Evolutionary conservation across 2,329 filamentous ascomycete species (phyloP).

Genomic region (Escovopsis sp.): DNA sequence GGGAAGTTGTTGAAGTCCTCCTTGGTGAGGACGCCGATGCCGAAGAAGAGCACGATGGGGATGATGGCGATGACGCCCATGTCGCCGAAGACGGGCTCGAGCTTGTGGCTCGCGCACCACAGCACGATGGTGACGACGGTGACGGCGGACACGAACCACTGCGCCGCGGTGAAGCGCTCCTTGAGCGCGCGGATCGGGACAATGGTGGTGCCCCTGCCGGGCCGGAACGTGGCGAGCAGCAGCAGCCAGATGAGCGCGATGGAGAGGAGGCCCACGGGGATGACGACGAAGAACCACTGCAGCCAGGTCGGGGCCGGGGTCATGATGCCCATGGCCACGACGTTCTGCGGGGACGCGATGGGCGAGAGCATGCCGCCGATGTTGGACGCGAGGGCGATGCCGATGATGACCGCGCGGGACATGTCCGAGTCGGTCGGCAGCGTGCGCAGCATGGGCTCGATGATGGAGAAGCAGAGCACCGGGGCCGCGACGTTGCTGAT

Average conservation of each 20-base stretch:
- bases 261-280: slow-evolving; percentile 83
- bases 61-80: slow-evolving; percentile 98
- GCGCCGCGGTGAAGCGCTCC: slow-evolving; percentile 73
- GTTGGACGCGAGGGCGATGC: slow-evolving; percentile 88
- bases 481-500: slow-evolving; percentile 97
- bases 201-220: slow-evolving; percentile 73
- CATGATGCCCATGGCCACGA: slow-evolving; percentile 96
- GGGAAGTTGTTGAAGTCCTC: slow-evolving; percentile 99
- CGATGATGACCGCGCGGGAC: slow-evolving; percentile 88
- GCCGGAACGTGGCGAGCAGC: slow-evolving; percentile 72
- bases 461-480: slow-evolving; percentile 93
- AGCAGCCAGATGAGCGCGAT: slow-evolving; percentile 82
- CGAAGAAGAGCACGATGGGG: slow-evolving; percentile 90
- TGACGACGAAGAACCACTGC: slow-evolving; percentile 90
- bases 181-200: slow-evolving; percentile 82
- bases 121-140: slow-evolving; percentile 74
- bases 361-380: slow-evolving; percentile 93
- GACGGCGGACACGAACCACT: slow-evolving; percentile 82
- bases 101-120: slow-evolving; percentile 85
- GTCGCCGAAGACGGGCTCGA: slow-evolving; percentile 80
- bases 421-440: slow-evolving; percentile 80
- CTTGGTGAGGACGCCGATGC: slow-evolving; percentile 88
- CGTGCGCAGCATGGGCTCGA: slow-evolving; percentile 93
- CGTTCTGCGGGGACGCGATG: slow-evolving; percentile 94
- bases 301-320: slow-evolving; percentile 81